Percentiles rank a stretch among this genome's conserved stretches.
Evolutionary conservation across 2,329 filamentous ascomycete species (phyloP).

Genomic region (Knoxdaviesia proteae): DNA sequence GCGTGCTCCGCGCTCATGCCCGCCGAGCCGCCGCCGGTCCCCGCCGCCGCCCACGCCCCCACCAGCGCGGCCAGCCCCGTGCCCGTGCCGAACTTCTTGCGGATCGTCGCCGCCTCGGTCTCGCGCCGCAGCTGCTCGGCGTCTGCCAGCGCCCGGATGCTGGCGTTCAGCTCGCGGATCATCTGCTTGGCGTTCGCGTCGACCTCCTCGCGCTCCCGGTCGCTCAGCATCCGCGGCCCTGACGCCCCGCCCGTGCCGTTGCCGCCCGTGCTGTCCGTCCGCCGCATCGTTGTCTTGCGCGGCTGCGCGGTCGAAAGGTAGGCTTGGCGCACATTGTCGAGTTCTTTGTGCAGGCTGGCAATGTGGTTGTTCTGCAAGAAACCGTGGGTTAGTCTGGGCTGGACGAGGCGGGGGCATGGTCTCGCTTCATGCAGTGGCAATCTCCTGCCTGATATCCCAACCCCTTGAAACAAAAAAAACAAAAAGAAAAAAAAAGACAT

Average conservation of each 20-base stretch:
- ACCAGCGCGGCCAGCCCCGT: slow-evolving; percentile 38
- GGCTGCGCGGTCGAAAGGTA: slow-evolving; percentile 64
- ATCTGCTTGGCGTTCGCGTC: slow-evolving; percentile 73
- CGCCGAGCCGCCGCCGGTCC: slow-evolving; percentile 19
- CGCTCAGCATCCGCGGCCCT: slow-evolving; percentile 40
- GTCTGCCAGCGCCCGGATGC: slow-evolving; percentile 59
- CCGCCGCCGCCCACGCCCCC: slow-evolving; percentile 46
- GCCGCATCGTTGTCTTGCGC: slow-evolving; percentile 1
- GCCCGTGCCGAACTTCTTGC: slow-evolving; percentile 45
- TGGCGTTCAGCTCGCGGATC: slow-evolving; percentile 64
- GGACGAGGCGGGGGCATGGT: too few species aligned
- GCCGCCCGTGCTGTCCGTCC: neutral
- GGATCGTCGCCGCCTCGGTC: slow-evolving; percentile 48
- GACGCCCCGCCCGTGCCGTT: neutral
- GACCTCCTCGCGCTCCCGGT: slow-evolving; percentile 66
- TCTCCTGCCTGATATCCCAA: too few species aligned
- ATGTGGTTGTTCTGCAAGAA: slow-evolving; percentile 60
- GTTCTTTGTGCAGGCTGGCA: slow-evolving; percentile 54
- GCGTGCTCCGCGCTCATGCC: slow-evolving; percentile 43
- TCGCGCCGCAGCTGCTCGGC: slow-evolving; percentile 67
- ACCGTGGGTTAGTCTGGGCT: neutral
- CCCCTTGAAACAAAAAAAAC: neutral
- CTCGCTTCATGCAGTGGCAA: too few species aligned
- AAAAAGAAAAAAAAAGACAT: slow-evolving; percentile 1
- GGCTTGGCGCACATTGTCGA: slow-evolving; percentile 65